Base-by-base conservation (phyloP, 306 rosid genomes). In the Trifolium fragiferum region DNA sequence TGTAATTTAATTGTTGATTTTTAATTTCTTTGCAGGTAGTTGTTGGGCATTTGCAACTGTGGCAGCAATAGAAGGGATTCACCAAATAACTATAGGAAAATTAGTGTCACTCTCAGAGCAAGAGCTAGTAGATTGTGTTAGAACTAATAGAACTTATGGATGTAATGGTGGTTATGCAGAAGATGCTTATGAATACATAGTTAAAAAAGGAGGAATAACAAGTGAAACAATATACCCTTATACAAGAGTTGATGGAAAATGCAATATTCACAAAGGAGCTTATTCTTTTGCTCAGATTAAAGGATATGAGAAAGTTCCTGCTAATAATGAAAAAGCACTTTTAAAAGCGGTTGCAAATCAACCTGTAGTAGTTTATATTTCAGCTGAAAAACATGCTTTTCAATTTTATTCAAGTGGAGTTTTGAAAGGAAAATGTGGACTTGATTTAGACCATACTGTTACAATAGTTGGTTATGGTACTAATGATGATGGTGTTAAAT, bases 101-200 rank as follows among this genome's bases (percentile, higher is more conserved):
- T 33, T 81, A 20, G 59, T 75, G 1, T 71, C 81, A 8, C 69
- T 81, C 9, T 71, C 84, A 0, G 81, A 55, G 71, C 81, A 81
- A 66, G 78, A 81, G 4, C 32, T 81, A 2, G 70, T 81, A 5
- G 84, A 81, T 19, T 81, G 81, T 76, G 84, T 21, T 5, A 64
- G 33, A 53, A 68, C 55, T 30, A 10, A 27, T 9, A 44, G 25
- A 21, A 54, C 27, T 37, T 1, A 46, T 1, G 81, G 78, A 33
- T 81, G 84, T 16, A 6, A 12, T 0, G 81, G 81, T 10, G 85
- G 81, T 65, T 16, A 2, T 0, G 5, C 32, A 49, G 78, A 81
- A 46, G 64, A 57, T 37, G 78, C 44, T 10, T 81, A 5, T 27
- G 47, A 74, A 25, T 76, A 71, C 37, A 81, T 76, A 1, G 23